Evolutionary conservation across 768 basidiomycete species (phyloP), one percentile per base, ranked within the genome.

Genomic region (Lactarius hatsudake): DNA sequence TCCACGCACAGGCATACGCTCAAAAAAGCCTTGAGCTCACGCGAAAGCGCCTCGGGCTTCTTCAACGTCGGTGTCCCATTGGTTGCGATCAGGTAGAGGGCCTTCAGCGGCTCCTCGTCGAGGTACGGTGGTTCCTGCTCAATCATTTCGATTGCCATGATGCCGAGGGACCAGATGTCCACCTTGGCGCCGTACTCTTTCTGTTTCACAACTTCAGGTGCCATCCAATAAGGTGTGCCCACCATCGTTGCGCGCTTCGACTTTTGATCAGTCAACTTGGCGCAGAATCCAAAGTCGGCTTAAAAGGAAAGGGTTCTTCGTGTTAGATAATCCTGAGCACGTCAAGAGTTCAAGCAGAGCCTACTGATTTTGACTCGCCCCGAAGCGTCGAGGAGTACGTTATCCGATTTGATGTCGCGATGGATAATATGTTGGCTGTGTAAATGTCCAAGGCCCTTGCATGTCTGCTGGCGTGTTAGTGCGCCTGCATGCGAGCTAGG

Each of bases 141-240:
- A 70, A 98, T 96, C 96, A 98, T 98, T 82, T 98, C 94, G 68
- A 98, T 98, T 5, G 94, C 94, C 94, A 97, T 96, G 78, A 98
- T 97, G 5, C 95, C 95, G 10, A 97, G 84, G 15, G 93, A 94
- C 95, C 95, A 97, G 60, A 97, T 94, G 73, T 96, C 95, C 26
- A 96, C 95, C 77, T 96, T 96, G 30, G 94, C 93, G 56, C 95
- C 94, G 74, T 97, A 97, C 77, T 95, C 94, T 78, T 96, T 96
- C 76, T 95, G 92, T 79, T 94, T 96, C 73, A 97, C 94, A 61
- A 97, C 94, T 76, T 97, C 95, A n/a, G 95, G 95, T 3, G 95
- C 95, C 95, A 97, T 97, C 95, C 95, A 96, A 78, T 96, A 96
- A 1, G 95, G 95, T 13, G 94, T 96, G 40, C 95, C 95, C 5